Conservation (phyloP, 2,329 filamentous ascomycete species). For the Cryphonectria japonica region DNA sequence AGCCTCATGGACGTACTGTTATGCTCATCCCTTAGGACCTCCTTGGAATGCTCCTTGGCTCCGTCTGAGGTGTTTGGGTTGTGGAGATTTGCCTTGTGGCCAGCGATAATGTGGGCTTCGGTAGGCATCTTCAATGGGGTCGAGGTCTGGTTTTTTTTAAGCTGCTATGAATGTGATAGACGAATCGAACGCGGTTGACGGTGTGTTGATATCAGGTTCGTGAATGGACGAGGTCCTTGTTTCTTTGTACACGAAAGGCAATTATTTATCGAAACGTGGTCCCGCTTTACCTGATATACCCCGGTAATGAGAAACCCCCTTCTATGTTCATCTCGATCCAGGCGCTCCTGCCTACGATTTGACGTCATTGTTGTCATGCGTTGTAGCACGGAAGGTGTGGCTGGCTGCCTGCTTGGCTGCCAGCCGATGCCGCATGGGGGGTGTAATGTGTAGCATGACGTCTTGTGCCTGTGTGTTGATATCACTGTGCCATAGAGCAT, state of each 20-base stretch:
- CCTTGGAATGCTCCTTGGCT: slow-evolving; percentile 58
- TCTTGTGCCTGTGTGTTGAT: not conserved
- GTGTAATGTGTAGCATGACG: not conserved
- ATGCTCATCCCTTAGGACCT: slow-evolving; percentile 56
- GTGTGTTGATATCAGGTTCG: not conserved
- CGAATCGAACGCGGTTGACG: not conserved
- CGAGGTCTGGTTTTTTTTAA: not conserved
- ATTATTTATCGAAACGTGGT: not conserved
- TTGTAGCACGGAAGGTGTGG: not conserved
- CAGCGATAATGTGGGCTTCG: slow-evolving; percentile 56
- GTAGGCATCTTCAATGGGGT: slow-evolving; percentile 48
- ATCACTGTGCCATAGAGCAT: not conserved
- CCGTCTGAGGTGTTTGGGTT: slow-evolving; percentile 61
- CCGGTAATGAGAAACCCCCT: not conserved
- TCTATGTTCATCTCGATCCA: not conserved
- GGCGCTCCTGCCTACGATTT: not conserved
- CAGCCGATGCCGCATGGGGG: not conserved
- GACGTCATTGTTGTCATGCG: slow-evolving; percentile 11
- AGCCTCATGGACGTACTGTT: slow-evolving; percentile 36
- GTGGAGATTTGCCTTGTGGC: slow-evolving; percentile 62
- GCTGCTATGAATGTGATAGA: not conserved
- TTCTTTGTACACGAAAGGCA: not conserved
- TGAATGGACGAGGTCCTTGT: not conserved
- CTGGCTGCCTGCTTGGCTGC: slow-evolving; percentile 1
- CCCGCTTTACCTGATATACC: not conserved